A percentile compares a stretch with the other conserved stretches of the same genome.
Evolutionary conservation across 495 filamentous ascomycete species (phyloP).

Genomic region (Evernia prunastri): DNA sequence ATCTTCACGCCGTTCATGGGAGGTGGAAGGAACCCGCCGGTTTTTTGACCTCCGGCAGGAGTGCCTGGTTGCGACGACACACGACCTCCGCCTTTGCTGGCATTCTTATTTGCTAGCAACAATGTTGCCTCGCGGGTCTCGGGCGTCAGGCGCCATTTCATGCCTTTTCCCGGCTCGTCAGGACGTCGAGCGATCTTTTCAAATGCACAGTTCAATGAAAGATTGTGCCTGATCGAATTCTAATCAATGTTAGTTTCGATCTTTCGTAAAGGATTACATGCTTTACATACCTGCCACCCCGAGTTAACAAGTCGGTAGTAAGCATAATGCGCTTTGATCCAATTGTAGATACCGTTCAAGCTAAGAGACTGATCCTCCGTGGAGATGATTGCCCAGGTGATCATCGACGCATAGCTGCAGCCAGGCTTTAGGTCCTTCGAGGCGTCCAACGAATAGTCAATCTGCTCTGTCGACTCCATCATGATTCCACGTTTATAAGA

Average conservation of each 20-base stretch:
- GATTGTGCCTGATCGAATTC: constrained; percentile 95
- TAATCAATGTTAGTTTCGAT: constrained; percentile 35
- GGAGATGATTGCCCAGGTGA: constrained; percentile 87
- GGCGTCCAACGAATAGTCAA: constrained; percentile 78
- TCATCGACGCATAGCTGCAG: constrained; percentile 94
- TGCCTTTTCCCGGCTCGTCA: constrained; percentile 95
- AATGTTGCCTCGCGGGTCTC: constrained; percentile 65
- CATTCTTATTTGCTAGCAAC: constrained; percentile 15
- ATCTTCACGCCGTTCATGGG: constrained; percentile 32
- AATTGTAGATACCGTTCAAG: constrained; percentile 82
- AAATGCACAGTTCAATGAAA: constrained; percentile 90
- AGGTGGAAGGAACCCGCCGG: constrained; percentile 42
- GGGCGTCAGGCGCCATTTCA: constrained; percentile 91
- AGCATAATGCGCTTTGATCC: constrained; percentile 80
- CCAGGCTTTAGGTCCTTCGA: constrained; percentile 87
- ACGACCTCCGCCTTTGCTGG: constrained; percentile 30
- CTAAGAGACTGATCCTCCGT: constrained; percentile 80
- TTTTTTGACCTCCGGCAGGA: constrained; percentile 33
- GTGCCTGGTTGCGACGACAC: constrained; percentile 53
- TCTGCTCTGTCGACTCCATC: constrained; percentile 67
- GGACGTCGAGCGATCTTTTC: constrained; percentile 84
- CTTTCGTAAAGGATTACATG: neutral
- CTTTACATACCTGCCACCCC: constrained; percentile 72
- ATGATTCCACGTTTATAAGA: constrained; percentile 57
- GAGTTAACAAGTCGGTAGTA: constrained; percentile 78